Conservation (phyloP, 495 filamentous ascomycete species). For the Penicillium antarcticum region DNA sequence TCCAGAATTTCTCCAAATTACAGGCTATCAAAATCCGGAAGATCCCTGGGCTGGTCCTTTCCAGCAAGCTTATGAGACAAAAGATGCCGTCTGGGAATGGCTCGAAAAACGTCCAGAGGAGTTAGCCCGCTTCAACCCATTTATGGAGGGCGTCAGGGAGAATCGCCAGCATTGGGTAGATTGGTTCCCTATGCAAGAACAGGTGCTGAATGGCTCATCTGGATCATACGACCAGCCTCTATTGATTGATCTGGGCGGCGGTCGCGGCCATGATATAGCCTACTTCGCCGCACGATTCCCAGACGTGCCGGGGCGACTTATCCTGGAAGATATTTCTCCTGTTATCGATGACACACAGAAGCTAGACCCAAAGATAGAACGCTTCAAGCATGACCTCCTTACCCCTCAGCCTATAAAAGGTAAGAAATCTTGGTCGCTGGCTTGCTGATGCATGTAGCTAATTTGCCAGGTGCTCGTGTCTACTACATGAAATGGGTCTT, state of each 20-base stretch:
- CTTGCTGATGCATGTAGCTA: background rate
- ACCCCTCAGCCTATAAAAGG: slow-evolving; percentile 33
- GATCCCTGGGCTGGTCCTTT: slow-evolving; percentile 27
- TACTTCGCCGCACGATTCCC: slow-evolving; percentile 26
- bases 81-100: slow-evolving; percentile 26
- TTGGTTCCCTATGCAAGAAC: slow-evolving; percentile 29
- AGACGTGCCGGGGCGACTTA: slow-evolving; percentile 19
- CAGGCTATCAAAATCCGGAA: slow-evolving; percentile 17
- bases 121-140: slow-evolving; percentile 18
- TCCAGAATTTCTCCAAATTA: slow-evolving; percentile 21
- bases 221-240: slow-evolving; percentile 22
- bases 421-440: background rate
- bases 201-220: slow-evolving; percentile 10
- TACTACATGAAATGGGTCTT: slow-evolving; percentile 47
- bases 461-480: slow-evolving; percentile 26
- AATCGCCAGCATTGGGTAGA: slow-evolving; percentile 23
- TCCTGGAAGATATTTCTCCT: slow-evolving; percentile 44
- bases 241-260: slow-evolving; percentile 51
- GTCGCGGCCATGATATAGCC: slow-evolving; percentile 43
- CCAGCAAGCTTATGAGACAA: slow-evolving; percentile 33
- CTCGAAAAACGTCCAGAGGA: slow-evolving; percentile 2
- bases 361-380: slow-evolving; percentile 20
- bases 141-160: slow-evolving; percentile 21
- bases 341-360: slow-evolving; percentile 31
- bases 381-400: slow-evolving; percentile 39